phyloP scores from a whole-genome alignment of 2,329 filamentous ascomycete species.

The Hymenoscyphus repandus region DNA sequence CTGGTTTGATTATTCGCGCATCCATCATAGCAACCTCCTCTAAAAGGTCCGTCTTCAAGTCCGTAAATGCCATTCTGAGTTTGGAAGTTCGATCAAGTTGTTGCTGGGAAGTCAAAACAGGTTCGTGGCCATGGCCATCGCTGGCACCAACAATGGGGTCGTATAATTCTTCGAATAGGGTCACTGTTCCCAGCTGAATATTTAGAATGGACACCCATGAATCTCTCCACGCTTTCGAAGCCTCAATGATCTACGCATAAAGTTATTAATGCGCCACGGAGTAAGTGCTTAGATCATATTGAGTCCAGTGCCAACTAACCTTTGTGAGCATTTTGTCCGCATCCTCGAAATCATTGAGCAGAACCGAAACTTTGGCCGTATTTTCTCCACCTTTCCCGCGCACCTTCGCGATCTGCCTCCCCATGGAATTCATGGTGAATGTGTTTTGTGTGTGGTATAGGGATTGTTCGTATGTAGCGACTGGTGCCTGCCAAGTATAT shows the following conservation, averaged over 20 bases:
- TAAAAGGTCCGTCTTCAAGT: conserved; percentile 65
- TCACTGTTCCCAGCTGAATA: conserved; percentile 60
- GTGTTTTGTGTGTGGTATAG: conserved; percentile 7
- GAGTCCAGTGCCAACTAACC: conserved; percentile 41
- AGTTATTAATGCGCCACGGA: conserved; percentile 8
- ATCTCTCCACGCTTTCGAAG: conserved; percentile 71
- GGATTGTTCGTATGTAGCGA: conserved; percentile 8
- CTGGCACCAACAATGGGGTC: conserved; percentile 67
- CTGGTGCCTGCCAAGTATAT: conserved; percentile 3
- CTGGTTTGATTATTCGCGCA: conserved; percentile 62
- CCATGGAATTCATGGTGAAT: conserved; percentile 61
- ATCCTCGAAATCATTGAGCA: conserved; percentile 76
- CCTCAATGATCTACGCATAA: conserved; percentile 61
- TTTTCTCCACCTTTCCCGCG: conserved; percentile 64
- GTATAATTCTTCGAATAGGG: conserved; percentile 69
- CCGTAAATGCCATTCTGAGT: conserved; percentile 62
- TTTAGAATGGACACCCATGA: conserved; percentile 69
- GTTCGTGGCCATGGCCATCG: conserved; percentile 48
- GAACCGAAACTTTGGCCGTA: conserved; percentile 67
- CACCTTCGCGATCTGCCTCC: conserved; percentile 69
- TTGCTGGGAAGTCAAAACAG: conserved; percentile 54
- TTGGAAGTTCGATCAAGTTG: conserved; percentile 60
- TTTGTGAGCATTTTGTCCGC: conserved; percentile 68
- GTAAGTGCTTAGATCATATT: background rate
- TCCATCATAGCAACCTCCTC: conserved; percentile 70